These are phyloP conservation scores for Amanita molliuscula DNA, from an alignment of 768 basidiomycete species.

Conservation along the genomic window DNA sequence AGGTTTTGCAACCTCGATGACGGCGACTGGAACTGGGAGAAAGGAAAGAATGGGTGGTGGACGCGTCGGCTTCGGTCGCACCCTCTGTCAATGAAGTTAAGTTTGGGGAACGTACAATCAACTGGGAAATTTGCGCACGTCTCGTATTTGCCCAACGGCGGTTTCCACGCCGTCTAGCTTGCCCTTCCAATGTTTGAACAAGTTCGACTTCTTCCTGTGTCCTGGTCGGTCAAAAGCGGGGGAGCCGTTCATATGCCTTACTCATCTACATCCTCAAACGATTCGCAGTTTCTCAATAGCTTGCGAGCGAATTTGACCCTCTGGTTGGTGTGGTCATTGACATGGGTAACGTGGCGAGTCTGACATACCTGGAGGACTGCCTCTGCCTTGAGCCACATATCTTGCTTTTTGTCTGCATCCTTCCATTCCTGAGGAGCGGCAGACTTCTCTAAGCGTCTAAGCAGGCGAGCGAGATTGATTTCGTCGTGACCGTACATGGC, in stretches of 20 bases:
- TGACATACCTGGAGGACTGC: conserved; percentile 43
- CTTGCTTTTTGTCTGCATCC: conserved; percentile 12
- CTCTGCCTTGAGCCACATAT: conserved; percentile 46
- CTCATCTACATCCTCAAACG: conserved; percentile 34
- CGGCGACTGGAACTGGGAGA: conserved; percentile 32
- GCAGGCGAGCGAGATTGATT: conserved; percentile 55
- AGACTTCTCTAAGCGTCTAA: conserved; percentile 51
- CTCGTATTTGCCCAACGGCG: conserved; percentile 39
- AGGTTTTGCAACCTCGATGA: conserved; percentile 7
- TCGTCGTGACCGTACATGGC: conserved; percentile 37
- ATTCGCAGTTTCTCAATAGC: conserved; percentile 48
- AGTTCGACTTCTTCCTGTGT: conserved; percentile 29
- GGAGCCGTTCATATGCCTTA: conserved; percentile 15
- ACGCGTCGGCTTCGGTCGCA: conserved; percentile 26
- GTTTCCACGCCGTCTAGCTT: conserved; percentile 48
- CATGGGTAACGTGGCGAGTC: not conserved
- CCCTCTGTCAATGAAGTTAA: conserved; percentile 23
- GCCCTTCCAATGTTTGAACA: conserved; percentile 33
- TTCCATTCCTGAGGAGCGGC: conserved; percentile 29
- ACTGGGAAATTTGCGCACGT: conserved; percentile 25
- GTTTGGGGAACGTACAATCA: not conserved
- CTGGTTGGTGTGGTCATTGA: conserved; percentile 10
- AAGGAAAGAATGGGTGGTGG: conserved; percentile 43
- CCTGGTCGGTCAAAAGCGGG: not conserved
- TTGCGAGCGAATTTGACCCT: conserved; percentile 46